These are phyloP conservation scores for Lactifluus volemus DNA, from an alignment of 768 basidiomycete species.

Conservation along the genomic window DNA sequence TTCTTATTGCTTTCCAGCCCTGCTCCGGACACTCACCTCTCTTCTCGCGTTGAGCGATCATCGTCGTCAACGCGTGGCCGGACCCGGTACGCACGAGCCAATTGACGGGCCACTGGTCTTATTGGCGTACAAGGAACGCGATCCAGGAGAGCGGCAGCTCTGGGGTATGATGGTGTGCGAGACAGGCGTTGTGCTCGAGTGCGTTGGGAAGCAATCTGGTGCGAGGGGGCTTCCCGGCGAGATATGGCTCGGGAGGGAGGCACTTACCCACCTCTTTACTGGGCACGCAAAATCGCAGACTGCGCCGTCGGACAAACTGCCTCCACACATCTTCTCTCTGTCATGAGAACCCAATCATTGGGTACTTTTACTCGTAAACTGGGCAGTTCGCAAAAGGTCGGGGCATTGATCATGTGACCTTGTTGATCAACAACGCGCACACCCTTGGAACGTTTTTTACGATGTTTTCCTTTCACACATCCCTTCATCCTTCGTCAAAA, in stretches of 20 bases:
- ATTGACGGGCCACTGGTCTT: conserved; percentile 39
- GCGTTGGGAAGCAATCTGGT: conserved; percentile 47
- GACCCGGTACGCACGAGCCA: neutral
- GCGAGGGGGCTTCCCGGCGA: conserved; percentile 59
- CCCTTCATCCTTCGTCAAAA: too few species aligned
- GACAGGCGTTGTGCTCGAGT: conserved; percentile 47
- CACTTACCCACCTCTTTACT: too few species aligned
- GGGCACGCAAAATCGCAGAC: neutral
- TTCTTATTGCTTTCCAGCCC: conserved; percentile 55
- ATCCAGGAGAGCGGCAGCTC: conserved; percentile 61
- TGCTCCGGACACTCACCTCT: conserved; percentile 55
- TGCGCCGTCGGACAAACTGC: neutral
- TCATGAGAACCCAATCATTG: too few species aligned
- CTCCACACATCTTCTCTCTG: too few species aligned
- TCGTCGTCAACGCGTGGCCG: neutral
- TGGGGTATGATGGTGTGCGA: conserved; percentile 50
- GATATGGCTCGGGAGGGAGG: conserved; percentile 48
- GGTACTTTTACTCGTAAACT: too few species aligned
- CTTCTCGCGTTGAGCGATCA: conserved; percentile 31
- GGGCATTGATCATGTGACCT: too few species aligned
- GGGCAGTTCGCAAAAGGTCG: too few species aligned
- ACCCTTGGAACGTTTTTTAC: too few species aligned
- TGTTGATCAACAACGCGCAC: too few species aligned
- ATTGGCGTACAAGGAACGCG: conserved; percentile 83
- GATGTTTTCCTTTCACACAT: too few species aligned